Evolutionary conservation across 2,329 filamentous ascomycete species (phyloP), one percentile per base, ranked within the genome.

Genomic region (Monosporascus sp.): DNA sequence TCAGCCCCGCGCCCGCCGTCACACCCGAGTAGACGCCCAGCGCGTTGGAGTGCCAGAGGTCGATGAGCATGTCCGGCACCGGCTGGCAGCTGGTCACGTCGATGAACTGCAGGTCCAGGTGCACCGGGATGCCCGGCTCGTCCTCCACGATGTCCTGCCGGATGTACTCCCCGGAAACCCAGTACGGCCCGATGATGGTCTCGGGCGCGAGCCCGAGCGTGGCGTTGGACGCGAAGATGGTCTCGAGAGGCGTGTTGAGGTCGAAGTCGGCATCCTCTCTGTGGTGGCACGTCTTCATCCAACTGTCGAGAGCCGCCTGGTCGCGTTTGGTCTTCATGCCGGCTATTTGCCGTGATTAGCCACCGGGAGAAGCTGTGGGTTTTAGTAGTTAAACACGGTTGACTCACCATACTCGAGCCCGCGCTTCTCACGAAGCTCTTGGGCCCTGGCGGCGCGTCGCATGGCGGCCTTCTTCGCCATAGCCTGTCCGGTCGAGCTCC

Each of bases 21-120:
- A 73, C 62, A 47, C 72, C 72, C 3, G 64, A 70, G 62, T 76
- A 75, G 24, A 70, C 65, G 22, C 72, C 71, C 5, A 72, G 72
- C 18, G 72, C 59, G 55, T 75, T 75, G 57, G 65, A 66, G 46
- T 70, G 63, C 70, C 70, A 72, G 35, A 66, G 50, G 53, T 72
- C 69, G 37, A 71, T 56, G 48, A 63, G 66, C 47, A 71, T 60
- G 52, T 62, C 56, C 5, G 62, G 57, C 5, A 70, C 59, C 1
- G 66, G 60, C 20, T 58, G 51, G 59, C 69, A 72, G 51, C 63
- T 69, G 41, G 57, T 58, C 31, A 62, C 60, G 58, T 72, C 68
- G 41, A 72, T 57, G 52, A 70, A 62, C 54, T 72, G 68, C 25
- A 70, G 54, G 47, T 72, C 70, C 9, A 72, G 57, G 53, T 68